These are phyloP conservation scores for Zea mays DNA, from an alignment of 176 grass and related monocot species.

Conservation along the genomic window DNA sequence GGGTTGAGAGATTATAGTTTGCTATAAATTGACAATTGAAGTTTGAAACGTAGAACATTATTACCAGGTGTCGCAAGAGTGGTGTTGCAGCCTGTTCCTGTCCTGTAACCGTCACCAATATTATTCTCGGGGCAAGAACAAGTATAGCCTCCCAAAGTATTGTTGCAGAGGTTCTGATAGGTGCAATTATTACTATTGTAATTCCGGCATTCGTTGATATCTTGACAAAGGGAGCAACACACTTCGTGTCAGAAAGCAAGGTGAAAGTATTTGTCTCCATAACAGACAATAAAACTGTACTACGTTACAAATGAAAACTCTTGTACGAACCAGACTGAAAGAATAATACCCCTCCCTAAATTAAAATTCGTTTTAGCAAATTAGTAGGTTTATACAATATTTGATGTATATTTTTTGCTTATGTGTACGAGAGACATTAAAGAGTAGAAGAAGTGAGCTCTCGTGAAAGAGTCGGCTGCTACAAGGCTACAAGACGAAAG, in stretches of 20 bases:
- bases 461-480: too few relatives aligned
- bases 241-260: slow-evolving; percentile 30
- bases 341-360: neutral
- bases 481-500: too few relatives aligned
- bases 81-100: slow-evolving; percentile 6
- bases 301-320: neutral
- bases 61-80: neutral
- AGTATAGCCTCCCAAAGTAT: slow-evolving; percentile 24
- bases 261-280: neutral
- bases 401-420: too few relatives aligned
- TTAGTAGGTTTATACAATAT: too few relatives aligned
- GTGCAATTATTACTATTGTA: neutral
- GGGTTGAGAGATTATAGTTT: neutral
- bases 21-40: slow-evolving; percentile 1
- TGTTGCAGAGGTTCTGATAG: neutral
- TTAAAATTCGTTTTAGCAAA: too few relatives aligned
- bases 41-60: neutral
- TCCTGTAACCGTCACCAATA: neutral
- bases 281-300: neutral
- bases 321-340: neutral
- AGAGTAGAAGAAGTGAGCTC: too few relatives aligned
- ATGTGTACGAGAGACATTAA: too few relatives aligned
- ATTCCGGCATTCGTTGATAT: slow-evolving; percentile 36
- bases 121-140: slow-evolving; percentile 27
- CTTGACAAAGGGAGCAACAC: neutral